Conservation (phyloP, 192 early-diverging fungal species). For the Coemansia sp. region DNA sequence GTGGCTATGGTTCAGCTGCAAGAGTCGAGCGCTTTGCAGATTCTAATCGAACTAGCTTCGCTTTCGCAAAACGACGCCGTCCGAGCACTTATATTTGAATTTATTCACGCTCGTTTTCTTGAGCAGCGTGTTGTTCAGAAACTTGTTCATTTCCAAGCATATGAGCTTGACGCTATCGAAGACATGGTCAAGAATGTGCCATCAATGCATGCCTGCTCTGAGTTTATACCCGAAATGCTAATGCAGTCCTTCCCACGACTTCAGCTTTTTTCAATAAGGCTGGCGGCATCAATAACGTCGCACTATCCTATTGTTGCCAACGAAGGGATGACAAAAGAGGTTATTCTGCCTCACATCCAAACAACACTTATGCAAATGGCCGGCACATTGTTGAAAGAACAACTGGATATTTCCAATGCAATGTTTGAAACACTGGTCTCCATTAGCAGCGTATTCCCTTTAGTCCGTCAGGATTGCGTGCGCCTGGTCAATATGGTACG, state of each 20-base stretch:
- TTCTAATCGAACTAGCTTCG: slow-evolving; percentile 53
- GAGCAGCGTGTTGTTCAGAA: slow-evolving; percentile 59
- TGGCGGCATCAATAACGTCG: slow-evolving; percentile 37
- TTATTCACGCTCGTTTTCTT: slow-evolving; percentile 64
- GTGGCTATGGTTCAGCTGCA: slow-evolving; percentile 59
- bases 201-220: slow-evolving; percentile 62
- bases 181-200: slow-evolving; percentile 63
- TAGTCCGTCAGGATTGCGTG: slow-evolving; percentile 27
- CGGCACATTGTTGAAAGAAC: slow-evolving; percentile 23
- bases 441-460: slow-evolving; percentile 20
- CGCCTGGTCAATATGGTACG: slow-evolving; percentile 19
- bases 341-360: slow-evolving; percentile 48
- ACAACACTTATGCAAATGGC: slow-evolving; percentile 41
- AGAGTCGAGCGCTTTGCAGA: slow-evolving; percentile 58
- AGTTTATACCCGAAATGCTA: slow-evolving; percentile 62
- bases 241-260: slow-evolving; percentile 37
- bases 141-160: slow-evolving; percentile 65
- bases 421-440: slow-evolving; percentile 37
- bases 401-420: slow-evolving; percentile 36
- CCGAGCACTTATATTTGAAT: slow-evolving; percentile 52
- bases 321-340: slow-evolving; percentile 50
- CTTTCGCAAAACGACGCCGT: slow-evolving; percentile 15
- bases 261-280: slow-evolving; percentile 45
- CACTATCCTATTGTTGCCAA: slow-evolving; percentile 49
- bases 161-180: slow-evolving; percentile 53